Evolutionary conservation across 257 asterid species (phyloP).

Genomic region (Jacaranda copaia): DNA sequence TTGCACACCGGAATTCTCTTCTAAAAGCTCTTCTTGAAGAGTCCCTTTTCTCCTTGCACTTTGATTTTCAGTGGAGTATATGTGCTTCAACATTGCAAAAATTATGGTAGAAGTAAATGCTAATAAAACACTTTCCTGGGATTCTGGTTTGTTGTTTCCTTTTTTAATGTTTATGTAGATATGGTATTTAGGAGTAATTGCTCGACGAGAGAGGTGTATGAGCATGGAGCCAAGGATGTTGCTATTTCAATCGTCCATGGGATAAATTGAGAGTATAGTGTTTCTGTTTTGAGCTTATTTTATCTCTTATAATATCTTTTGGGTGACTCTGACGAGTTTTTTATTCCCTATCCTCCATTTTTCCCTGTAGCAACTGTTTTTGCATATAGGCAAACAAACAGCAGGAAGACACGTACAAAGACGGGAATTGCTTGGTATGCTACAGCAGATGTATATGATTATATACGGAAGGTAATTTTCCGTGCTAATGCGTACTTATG

Average conservation of each 20-base stretch:
- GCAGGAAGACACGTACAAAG: constrained; percentile 94
- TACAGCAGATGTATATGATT: constrained; percentile 72
- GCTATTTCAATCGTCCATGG: constrained; percentile 83
- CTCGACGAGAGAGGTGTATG: constrained; percentile 82
- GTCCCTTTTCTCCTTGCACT: not conserved
- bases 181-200: constrained; percentile 73
- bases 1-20: not conserved
- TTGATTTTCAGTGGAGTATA: not conserved
- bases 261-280: constrained; percentile 68
- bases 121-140: not conserved
- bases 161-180: constrained; percentile 49
- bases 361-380: constrained; percentile 80
- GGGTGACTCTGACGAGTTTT: constrained; percentile 5
- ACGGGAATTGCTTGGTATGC: constrained; percentile 84
- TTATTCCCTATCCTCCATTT: too few relatives aligned
- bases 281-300: not conserved
- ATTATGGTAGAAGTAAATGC: not conserved
- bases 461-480: constrained; percentile 62
- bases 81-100: too few relatives aligned
- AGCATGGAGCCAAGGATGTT: constrained; percentile 81
- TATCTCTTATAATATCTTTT: not conserved
- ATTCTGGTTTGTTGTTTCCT: not conserved
- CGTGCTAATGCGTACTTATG: not conserved
- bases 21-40: too few relatives aligned
- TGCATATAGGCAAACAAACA: constrained; percentile 89